Conservation (phyloP, 495 filamentous ascomycete genomes). For the Cetradonia linearis region DNA sequence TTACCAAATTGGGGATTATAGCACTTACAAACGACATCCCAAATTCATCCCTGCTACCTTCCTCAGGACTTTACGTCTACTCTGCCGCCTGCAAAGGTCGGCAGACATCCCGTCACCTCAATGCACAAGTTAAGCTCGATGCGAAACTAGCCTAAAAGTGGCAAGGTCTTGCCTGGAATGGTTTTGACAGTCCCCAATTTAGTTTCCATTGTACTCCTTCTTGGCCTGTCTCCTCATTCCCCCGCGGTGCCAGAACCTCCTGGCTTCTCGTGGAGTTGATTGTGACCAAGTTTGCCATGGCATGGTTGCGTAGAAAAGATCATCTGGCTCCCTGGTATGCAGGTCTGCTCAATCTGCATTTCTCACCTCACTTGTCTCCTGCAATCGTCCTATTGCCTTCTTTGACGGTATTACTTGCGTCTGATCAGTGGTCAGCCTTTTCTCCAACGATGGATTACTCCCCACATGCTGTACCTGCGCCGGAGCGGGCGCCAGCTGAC, state of each 20-base stretch:
- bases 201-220: not conserved
- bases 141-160: not conserved
- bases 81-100: not conserved
- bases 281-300: not conserved
- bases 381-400: not conserved
- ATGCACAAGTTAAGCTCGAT: not conserved
- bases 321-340: not conserved
- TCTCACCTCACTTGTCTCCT: conserved; percentile 1
- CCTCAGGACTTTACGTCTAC: not conserved
- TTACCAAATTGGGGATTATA: not conserved
- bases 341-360: not conserved
- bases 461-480: not conserved
- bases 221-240: not conserved
- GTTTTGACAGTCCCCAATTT: not conserved
- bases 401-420: conserved; percentile 1
- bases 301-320: not conserved
- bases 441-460: not conserved
- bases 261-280: not conserved
- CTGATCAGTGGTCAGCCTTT: conserved; percentile 1
- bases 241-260: not conserved
- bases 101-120: not conserved
- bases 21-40: not conserved
- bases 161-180: not conserved
- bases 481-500: conserved; percentile 1
- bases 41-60: not conserved